phyloP scores from a whole-genome alignment of 2,329 filamentous ascomycete species.

The Atkinsonella hypoxylon region DNA sequence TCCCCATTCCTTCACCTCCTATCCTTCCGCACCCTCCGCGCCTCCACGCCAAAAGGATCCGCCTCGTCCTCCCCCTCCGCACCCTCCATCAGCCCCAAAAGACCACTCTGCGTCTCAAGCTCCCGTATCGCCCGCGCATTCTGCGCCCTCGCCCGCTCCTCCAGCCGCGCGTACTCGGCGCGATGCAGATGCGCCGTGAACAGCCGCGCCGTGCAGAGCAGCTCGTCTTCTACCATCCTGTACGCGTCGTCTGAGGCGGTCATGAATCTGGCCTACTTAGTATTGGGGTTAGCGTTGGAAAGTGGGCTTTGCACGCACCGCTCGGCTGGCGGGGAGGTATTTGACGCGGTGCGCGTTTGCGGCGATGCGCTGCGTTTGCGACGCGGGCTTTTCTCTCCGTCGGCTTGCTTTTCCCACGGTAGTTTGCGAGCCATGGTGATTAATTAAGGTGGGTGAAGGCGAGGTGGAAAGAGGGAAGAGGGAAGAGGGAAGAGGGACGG shows the following conservation, averaged over 20 bases:
- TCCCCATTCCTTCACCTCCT: slow-evolving; percentile 19
- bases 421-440: slow-evolving; percentile 6
- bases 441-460: not conserved
- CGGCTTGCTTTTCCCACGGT: slow-evolving; percentile 2
- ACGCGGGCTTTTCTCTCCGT: not conserved
- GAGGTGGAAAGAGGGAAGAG: no score
- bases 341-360: no score
- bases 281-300: no score
- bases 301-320: no score
- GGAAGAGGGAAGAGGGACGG: no score
- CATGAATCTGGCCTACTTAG: slow-evolving; percentile 41
- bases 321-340: not conserved
- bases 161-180: slow-evolving; percentile 63
- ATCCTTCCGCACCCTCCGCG: slow-evolving; percentile 18
- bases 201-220: slow-evolving; percentile 51
- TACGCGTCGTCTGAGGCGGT: slow-evolving; percentile 59
- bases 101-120: slow-evolving; percentile 30
- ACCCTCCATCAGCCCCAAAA: slow-evolving; percentile 32
- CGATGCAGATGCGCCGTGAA: slow-evolving; percentile 68
- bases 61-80: slow-evolving; percentile 20
- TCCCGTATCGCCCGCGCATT: slow-evolving; percentile 39
- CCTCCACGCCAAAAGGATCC: slow-evolving; percentile 24
- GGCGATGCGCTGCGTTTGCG: not conserved
- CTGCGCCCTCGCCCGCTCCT: slow-evolving; percentile 39
- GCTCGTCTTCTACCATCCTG: slow-evolving; percentile 78